Percentiles rank a stretch among this genome's conserved stretches.
Conservation (phyloP, 2,329 filamentous ascomycete species). For the Hymenoscyphus infarciens region DNA sequence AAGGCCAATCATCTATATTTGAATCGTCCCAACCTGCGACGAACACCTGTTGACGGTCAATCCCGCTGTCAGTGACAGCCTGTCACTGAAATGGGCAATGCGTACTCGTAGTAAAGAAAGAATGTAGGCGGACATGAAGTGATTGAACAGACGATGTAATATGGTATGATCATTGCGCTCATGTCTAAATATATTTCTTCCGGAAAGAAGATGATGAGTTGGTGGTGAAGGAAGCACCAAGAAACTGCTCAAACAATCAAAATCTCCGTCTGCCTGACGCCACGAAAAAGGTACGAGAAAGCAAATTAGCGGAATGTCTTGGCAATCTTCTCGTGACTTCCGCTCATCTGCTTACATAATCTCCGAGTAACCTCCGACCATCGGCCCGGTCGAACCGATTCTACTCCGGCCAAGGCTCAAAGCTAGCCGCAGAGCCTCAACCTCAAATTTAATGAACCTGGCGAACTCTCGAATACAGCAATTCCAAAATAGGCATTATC, state of each 20-base stretch:
- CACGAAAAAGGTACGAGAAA: background rate
- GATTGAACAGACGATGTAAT: too few species aligned
- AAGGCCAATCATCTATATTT: too few species aligned
- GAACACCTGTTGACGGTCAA: too few species aligned
- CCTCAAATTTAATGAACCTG: conserved; percentile 20
- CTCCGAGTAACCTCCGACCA: background rate
- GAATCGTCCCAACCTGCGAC: too few species aligned
- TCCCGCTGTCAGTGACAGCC: too few species aligned
- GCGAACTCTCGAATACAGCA: conserved; percentile 10
- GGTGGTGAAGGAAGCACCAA: conserved; percentile 2
- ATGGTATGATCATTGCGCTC: background rate
- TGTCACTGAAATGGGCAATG: too few species aligned
- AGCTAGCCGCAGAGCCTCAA: conserved; percentile 10
- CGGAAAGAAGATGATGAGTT: background rate
- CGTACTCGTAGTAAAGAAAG: too few species aligned
- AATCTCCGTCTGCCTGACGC: conserved; percentile 6
- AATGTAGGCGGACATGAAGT: too few species aligned
- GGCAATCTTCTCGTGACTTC: background rate
- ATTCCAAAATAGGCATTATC: conserved; percentile 11
- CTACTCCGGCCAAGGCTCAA: background rate
- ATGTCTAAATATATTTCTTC: background rate
- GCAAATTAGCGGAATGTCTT: background rate
- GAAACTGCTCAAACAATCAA: conserved; percentile 7
- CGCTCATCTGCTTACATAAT: background rate
- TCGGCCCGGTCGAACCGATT: background rate